Percentiles rank a stretch among this genome's conserved stretches.
Conservation (phyloP, 1,284 basidiomycete genomes). For the Ceratobasidium sp. region DNA sequence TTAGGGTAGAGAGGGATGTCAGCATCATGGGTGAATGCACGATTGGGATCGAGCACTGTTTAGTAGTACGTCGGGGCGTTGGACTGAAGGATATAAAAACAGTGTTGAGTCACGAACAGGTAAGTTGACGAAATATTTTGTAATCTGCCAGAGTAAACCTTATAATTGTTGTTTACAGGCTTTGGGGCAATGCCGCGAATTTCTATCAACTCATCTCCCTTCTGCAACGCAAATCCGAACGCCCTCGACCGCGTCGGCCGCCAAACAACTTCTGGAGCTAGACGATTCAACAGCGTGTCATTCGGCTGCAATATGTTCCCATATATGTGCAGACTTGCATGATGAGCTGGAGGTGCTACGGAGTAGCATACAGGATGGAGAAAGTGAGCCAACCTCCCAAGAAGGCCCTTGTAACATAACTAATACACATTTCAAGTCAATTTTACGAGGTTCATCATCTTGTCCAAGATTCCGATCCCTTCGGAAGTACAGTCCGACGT, state of each 20-base stretch:
- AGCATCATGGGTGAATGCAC: constrained; percentile 42
- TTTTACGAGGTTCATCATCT: constrained; percentile 43
- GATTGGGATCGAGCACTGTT: constrained; percentile 45
- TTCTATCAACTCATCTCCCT: constrained; percentile 39
- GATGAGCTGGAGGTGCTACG: constrained; percentile 38
- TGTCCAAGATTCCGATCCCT: constrained; percentile 32
- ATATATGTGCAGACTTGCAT: constrained; percentile 44
- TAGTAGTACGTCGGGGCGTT: constrained; percentile 43
- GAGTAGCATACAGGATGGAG: constrained; percentile 44
- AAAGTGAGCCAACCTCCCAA: constrained; percentile 34
- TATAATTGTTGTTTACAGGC: constrained; percentile 26
- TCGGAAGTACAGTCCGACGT: neutral
- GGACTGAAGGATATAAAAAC: constrained; percentile 37
- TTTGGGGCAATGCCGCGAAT: constrained; percentile 46
- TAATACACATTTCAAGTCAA: constrained; percentile 36
- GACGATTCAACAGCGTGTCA: constrained; percentile 16
- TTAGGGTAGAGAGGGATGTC: constrained; percentile 36
- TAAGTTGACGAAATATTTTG: constrained; percentile 19
- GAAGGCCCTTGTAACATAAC: neutral
- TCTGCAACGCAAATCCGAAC: constrained; percentile 34
- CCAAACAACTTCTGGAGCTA: constrained; percentile 41
- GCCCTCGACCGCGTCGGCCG: constrained; percentile 46
- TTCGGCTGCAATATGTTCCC: constrained; percentile 46
- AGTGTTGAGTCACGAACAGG: constrained; percentile 46
- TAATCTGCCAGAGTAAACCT: neutral